A percentile compares a stretch with the other conserved stretches of the same genome.
phyloP scores from a whole-genome alignment of 352 stramenopile species.

The Globisporangium mamillatum region DNA sequence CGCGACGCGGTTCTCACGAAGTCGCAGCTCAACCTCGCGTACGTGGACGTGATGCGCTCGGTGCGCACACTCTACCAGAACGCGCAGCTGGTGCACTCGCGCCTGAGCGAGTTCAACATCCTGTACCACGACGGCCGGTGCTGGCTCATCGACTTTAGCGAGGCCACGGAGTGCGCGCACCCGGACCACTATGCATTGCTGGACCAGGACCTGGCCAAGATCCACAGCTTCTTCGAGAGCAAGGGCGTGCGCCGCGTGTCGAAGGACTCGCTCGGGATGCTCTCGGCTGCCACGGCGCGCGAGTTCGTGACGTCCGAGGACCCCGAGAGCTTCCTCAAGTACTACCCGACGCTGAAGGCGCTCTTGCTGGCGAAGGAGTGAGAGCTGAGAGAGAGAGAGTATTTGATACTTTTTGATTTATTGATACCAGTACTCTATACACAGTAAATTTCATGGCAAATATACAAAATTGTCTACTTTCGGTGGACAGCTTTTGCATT shows the following conservation, averaged over 20 bases:
- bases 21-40: conserved; percentile 37
- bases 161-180: conserved; percentile 67
- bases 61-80: conserved; percentile 49
- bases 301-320: conserved; percentile 29
- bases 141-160: conserved; percentile 88
- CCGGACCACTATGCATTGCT: conserved; percentile 54
- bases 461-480: neutral
- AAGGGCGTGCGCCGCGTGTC: conserved; percentile 25
- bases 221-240: conserved; percentile 72
- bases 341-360: conserved; percentile 27
- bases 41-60: conserved; percentile 37
- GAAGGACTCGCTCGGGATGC: conserved; percentile 28
- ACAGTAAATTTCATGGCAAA: neutral
- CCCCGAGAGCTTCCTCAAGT: conserved; percentile 27
- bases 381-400: neutral
- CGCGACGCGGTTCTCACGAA: conserved; percentile 43
- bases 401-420: neutral
- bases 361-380: conserved; percentile 22
- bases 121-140: conserved; percentile 53
- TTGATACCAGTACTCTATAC: neutral
- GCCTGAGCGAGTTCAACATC: conserved; percentile 64
- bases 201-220: conserved; percentile 50
- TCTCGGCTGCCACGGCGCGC: conserved; percentile 16
- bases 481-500: neutral
- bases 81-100: conserved; percentile 55